Evolutionary conservation across 2,329 filamentous ascomycete genomes (phyloP), one percentile per base, ranked within the genome.

Genomic region (Berkeleyomyces rouxiae): DNA sequence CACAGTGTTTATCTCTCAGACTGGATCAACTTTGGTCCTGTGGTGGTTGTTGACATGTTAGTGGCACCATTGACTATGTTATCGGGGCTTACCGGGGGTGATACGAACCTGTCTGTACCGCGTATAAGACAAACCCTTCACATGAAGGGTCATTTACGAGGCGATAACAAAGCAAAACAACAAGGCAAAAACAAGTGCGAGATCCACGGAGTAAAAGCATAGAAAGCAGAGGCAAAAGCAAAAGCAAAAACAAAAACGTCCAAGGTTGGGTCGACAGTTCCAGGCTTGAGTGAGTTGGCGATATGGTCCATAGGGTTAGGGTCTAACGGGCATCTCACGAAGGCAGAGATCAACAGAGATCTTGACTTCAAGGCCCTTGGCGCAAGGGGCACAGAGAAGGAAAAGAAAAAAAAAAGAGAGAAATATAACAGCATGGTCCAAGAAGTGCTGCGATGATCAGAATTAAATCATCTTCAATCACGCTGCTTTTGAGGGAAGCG

Each of bases 31-130:
- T 63, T 63, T 63, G 62, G 55, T 42, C 57, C 62, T 63, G 49
- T 58, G 16, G 23, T 39, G 9, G 11, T 55, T n/a, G 43, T 51
- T 63, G 46, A 63, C 36, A 39, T 53, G 49, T 55, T 49, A 61
- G 23, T 31, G 13, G 16, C 49, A 47, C 37, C 5, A 10, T 4
- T 39, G 39, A 9, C 13, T 31, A 31, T 33, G 39, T 46, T n/a
- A 37, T 11, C 16, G 36, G 33, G 42, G 31, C 33, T 39, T 47
- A 39, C 16, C 16, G 31, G 39, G 33, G 43, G 33, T 16, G 13
- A 61, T 64, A 64, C 63, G 46, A 64, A 64, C 63, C 63, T 59
- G 63, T 64, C 10, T 31, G 13, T 62, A 55, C 47, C 58, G 59
- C 59, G 57, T 53, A 43, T 46, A 43, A 47, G 43, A 4, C 7